These are phyloP conservation scores for Endogone sp. DNA, from an alignment of 192 early-diverging fungal genomes.

Conservation along the genomic window DNA sequence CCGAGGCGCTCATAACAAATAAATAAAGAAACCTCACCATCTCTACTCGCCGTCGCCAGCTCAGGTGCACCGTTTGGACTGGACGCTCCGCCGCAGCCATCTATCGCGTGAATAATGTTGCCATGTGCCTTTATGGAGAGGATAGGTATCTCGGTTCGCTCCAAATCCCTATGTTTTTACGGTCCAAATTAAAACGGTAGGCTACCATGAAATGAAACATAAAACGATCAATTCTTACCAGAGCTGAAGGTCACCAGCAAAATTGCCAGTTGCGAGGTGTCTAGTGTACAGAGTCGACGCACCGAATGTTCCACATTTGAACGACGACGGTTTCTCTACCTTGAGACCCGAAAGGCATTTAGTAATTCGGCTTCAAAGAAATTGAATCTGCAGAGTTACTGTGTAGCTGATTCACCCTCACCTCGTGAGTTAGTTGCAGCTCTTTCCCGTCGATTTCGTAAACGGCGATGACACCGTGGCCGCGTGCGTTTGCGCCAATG, in stretches of 20 bases:
- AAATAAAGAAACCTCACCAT: constrained; percentile 38
- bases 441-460: constrained; percentile 54
- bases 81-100: constrained; percentile 49
- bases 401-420: constrained; percentile 2
- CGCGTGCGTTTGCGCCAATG: constrained; percentile 53
- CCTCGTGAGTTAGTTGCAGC: constrained; percentile 38
- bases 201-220: background rate
- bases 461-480: constrained; percentile 53
- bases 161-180: constrained; percentile 49
- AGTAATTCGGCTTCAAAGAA: too few species aligned
- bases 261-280: constrained; percentile 68
- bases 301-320: constrained; percentile 43
- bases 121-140: constrained; percentile 57
- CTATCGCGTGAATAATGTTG: constrained; percentile 64
- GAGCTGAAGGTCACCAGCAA: constrained; percentile 50
- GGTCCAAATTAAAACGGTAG: background rate
- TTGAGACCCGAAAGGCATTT: background rate
- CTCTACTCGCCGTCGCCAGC: constrained; percentile 63
- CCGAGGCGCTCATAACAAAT: background rate
- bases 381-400: background rate
- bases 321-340: background rate
- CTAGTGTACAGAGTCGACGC: constrained; percentile 42
- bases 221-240: constrained; percentile 31
- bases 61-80: constrained; percentile 48
- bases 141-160: constrained; percentile 52